phyloP scores from a whole-genome alignment of 2,329 filamentous ascomycete species.

The Ampelomyces quisqualis region DNA sequence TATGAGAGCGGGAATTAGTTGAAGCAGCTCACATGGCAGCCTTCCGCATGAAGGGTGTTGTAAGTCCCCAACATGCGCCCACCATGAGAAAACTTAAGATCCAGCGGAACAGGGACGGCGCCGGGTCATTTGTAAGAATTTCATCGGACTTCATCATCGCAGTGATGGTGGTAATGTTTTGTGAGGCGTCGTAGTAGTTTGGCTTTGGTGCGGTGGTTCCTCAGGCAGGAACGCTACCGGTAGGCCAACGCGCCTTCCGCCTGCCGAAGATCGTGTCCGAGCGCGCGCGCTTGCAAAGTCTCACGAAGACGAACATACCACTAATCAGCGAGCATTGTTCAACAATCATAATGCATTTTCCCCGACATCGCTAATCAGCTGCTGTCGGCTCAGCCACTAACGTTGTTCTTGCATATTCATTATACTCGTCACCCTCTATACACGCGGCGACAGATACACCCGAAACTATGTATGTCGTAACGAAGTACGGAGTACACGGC shows the following conservation, averaged over 20 bases:
- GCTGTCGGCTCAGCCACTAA: no score
- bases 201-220: not conserved
- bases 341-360: no score
- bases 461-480: no score
- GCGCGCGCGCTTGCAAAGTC: no score
- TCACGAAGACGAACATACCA: no score
- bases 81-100: conserved; percentile 87
- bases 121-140: conserved; percentile 24
- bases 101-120: conserved; percentile 69
- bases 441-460: no score
- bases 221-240: not conserved
- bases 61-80: conserved; percentile 89
- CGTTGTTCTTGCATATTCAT: no score
- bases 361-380: no score
- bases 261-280: not conserved
- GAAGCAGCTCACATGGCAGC: conserved; percentile 62
- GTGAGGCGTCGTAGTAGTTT: not conserved
- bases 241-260: not conserved
- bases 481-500: no score
- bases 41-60: conserved; percentile 82
- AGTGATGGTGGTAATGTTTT: not conserved
- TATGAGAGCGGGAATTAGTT: not conserved
- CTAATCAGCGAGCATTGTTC: no score
- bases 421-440: no score
- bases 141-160: conserved; percentile 35